A percentile compares a stretch with the other conserved stretches of the same genome.
These are phyloP conservation scores for Papiliotrema laurentii DNA, from an alignment of 1,284 basidiomycete species.

Conservation along the genomic window DNA sequence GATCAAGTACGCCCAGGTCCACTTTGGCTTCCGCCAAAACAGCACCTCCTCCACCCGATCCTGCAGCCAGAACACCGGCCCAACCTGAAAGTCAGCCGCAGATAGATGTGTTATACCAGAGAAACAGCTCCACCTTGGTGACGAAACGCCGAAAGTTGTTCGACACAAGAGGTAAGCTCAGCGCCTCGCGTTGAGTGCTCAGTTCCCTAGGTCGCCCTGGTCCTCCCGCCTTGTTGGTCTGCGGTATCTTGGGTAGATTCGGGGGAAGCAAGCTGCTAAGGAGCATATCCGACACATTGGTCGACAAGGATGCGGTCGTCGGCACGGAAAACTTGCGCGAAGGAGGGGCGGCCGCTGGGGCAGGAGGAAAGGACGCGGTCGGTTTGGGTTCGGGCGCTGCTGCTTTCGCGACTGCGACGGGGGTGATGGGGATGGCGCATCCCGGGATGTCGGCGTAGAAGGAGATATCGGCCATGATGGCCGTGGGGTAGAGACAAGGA, in stretches of 20 bases:
- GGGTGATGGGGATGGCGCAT: background rate
- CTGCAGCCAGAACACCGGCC: conserved; percentile 47
- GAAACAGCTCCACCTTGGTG: conserved; percentile 42
- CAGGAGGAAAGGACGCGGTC: conserved; percentile 5
- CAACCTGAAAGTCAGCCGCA: conserved; percentile 26
- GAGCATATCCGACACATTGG: conserved; percentile 43
- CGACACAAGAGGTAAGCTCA: conserved; percentile 41
- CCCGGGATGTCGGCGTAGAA: background rate
- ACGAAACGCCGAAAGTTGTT: conserved; percentile 48
- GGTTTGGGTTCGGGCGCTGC: background rate
- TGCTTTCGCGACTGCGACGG: too few species aligned
- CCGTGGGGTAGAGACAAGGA: background rate
- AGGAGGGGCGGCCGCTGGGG: conserved; percentile 1
- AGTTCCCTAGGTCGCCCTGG: conserved; percentile 26
- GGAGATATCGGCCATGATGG: background rate
- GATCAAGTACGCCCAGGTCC: conserved; percentile 46
- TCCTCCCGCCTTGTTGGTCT: conserved; percentile 1
- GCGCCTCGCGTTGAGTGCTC: conserved; percentile 37
- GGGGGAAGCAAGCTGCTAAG: conserved; percentile 37
- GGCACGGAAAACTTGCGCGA: conserved; percentile 20
- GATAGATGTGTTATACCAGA: too few species aligned
- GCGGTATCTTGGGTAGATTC: conserved; percentile 36
- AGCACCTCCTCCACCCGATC: conserved; percentile 48
- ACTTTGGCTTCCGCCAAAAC: conserved; percentile 47
- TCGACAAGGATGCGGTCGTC: conserved; percentile 17